Evolutionary conservation across 805 yeast species (phyloP).

Genomic region (Gaillardinia entomophila): DNA sequence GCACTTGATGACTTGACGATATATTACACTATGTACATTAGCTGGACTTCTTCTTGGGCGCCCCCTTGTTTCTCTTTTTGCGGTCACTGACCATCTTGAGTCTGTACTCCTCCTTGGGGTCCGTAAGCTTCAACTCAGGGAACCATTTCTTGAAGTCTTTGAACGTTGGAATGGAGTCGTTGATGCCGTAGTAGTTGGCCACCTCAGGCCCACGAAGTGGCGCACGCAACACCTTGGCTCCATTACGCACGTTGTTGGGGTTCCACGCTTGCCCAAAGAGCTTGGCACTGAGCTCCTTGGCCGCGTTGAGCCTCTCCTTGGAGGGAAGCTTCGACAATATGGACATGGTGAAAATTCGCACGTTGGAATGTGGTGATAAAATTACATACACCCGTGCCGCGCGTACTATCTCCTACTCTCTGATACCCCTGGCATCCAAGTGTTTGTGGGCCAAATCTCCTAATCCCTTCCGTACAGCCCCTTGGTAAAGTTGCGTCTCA

Average conservation of each 20-base stretch:
- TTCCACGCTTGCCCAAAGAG: conserved; percentile 69
- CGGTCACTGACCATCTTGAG: conserved; percentile 55
- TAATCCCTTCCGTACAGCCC: too few relatives aligned
- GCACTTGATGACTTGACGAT: background rate
- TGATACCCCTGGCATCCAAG: too few relatives aligned
- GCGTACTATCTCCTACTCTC: too few relatives aligned
- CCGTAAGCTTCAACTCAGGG: conserved; percentile 47
- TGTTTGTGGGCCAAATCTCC: too few relatives aligned
- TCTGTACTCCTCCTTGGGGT: conserved; percentile 68
- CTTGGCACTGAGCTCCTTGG: conserved; percentile 55
- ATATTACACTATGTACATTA: conserved; percentile 2
- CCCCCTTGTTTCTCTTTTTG: conserved; percentile 85
- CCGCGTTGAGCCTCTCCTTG: conserved; percentile 45
- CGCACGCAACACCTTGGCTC: conserved; percentile 60
- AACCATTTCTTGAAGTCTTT: conserved; percentile 52
- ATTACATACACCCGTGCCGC: too few relatives aligned
- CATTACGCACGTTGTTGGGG: conserved; percentile 62
- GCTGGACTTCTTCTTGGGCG: conserved; percentile 62
- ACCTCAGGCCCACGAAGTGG: conserved; percentile 71
- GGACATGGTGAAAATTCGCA: background rate
- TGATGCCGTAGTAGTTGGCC: conserved; percentile 63
- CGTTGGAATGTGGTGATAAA: too few relatives aligned
- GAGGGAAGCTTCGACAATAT: conserved; percentile 27
- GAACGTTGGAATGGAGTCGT: conserved; percentile 61
- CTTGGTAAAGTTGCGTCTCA: too few relatives aligned